Percentiles rank a stretch among this genome's conserved stretches.
Evolutionary conservation across 495 filamentous ascomycete genomes (phyloP).

Genomic region (Aspergillus nanangensis): DNA sequence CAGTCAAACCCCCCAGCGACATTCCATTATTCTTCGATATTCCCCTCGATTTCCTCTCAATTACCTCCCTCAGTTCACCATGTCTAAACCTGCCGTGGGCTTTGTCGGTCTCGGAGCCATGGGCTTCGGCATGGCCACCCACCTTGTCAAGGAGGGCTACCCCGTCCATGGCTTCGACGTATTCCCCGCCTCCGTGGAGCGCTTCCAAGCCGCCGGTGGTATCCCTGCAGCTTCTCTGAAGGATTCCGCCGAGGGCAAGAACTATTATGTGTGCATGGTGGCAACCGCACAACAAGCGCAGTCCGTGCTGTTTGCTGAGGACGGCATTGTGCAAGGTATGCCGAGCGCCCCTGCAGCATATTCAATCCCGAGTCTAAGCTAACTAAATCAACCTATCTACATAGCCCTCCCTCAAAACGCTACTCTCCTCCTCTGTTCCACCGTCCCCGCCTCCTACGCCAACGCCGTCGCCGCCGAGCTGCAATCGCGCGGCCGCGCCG

Average conservation of each 20-base stretch:
- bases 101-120: conserved; percentile 87
- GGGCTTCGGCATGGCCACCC: conserved; percentile 83
- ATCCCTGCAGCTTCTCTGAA: conserved; percentile 55
- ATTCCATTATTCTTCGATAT: background rate
- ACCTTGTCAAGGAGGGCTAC: conserved; percentile 67
- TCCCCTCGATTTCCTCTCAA: background rate
- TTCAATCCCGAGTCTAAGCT: background rate
- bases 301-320: conserved; percentile 58
- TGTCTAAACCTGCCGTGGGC: conserved; percentile 53
- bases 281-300: conserved; percentile 69
- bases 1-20: background rate
- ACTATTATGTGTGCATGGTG: conserved; percentile 74
- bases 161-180: conserved; percentile 72
- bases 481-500: conserved; percentile 46
- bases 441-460: conserved; percentile 64
- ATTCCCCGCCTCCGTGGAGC: conserved; percentile 65
- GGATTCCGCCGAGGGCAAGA: conserved; percentile 56
- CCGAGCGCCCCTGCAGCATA: background rate
- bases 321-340: conserved; percentile 46
- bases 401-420: conserved; percentile 51
- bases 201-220: conserved; percentile 64
- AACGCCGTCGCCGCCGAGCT: conserved; percentile 55
- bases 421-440: conserved; percentile 68
- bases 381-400: background rate
- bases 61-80: conserved; percentile 1